phyloP scores from a whole-genome alignment of 345 rosid genomes.

The Arabidopsis thaliana region TAIR10.1 NC_003074.8:7411501-7412000 shows the following conservation, averaged over 20 bases:
- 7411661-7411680: slow-evolving; percentile 15
- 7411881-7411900: slow-evolving; percentile 54
- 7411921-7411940: slow-evolving; percentile 50
- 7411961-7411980: slow-evolving; percentile 44
- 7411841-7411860: slow-evolving; percentile 52
- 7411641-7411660: slow-evolving; percentile 41
- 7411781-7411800: neutral
- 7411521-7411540: slow-evolving; percentile 61
- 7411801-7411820: neutral
- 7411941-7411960: slow-evolving; percentile 53
- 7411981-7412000: slow-evolving; percentile 41
- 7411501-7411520: slow-evolving; percentile 91
- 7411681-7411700: slow-evolving; percentile 26
- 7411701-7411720: slow-evolving; percentile 10
- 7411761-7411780: neutral
- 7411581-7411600: slow-evolving; percentile 40
- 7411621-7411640: slow-evolving; percentile 49
- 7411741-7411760: neutral
- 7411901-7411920: slow-evolving; percentile 50
- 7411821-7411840: slow-evolving; percentile 65
- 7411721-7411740: neutral
- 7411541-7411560: slow-evolving; percentile 57
- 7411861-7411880: slow-evolving; percentile 55
- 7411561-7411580: slow-evolving; percentile 50
- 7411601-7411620: slow-evolving; percentile 62